Percentiles rank a stretch among this genome's conserved stretches.
Evolutionary conservation across 2,329 filamentous ascomycete species (phyloP).

Genomic region (Colletotrichum tropicale): DNA sequence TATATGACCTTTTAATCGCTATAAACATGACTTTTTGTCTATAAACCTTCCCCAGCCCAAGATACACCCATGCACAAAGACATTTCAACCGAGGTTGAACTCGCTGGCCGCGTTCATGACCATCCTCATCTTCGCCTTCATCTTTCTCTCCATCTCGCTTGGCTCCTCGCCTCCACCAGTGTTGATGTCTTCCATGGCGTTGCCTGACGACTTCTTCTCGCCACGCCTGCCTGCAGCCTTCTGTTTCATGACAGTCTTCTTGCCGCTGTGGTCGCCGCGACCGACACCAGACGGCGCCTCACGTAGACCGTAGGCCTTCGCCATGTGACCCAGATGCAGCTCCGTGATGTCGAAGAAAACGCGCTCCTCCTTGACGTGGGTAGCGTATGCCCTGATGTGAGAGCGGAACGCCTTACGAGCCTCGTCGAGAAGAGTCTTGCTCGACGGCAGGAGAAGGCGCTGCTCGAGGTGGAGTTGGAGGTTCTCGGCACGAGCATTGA

Average conservation of each 20-base stretch:
- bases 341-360: slow-evolving; percentile 89
- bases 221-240: slow-evolving; percentile 27
- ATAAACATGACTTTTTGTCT: slow-evolving; percentile 8
- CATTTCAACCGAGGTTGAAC: slow-evolving; percentile 68
- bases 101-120: slow-evolving; percentile 63
- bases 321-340: slow-evolving; percentile 89
- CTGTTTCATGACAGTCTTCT: slow-evolving; percentile 39
- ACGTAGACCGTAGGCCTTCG: slow-evolving; percentile 89
- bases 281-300: slow-evolving; percentile 88
- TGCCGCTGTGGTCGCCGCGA: slow-evolving; percentile 53
- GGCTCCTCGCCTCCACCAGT: slow-evolving; percentile 33
- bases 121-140: slow-evolving; percentile 66
- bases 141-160: slow-evolving; percentile 63
- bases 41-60: not conserved
- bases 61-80: not conserved
- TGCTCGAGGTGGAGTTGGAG: slow-evolving; percentile 66
- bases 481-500: slow-evolving; percentile 53
- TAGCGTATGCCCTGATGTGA: slow-evolving; percentile 93
- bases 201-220: slow-evolving; percentile 21
- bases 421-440: slow-evolving; percentile 74
- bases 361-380: slow-evolving; percentile 85
- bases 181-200: slow-evolving; percentile 29
- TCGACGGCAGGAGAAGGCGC: slow-evolving; percentile 46
- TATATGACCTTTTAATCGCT: slow-evolving; percentile 15
- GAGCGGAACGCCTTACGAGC: slow-evolving; percentile 88